Evolutionary conservation across 2,329 filamentous ascomycete genomes (phyloP).

Genomic region (Colletotrichum sp.): DNA sequence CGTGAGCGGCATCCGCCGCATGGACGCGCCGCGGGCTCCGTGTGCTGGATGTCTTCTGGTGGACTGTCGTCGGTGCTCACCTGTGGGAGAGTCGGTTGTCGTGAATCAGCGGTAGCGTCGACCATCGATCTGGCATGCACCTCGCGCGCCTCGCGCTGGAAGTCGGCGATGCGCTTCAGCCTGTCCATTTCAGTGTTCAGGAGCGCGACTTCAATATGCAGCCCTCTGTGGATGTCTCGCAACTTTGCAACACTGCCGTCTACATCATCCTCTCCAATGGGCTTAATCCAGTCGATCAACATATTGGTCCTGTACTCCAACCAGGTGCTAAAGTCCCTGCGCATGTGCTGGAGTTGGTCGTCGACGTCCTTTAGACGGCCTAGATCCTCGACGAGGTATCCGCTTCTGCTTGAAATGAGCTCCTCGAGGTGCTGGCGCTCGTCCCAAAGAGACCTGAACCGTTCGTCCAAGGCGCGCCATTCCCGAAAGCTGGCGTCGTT

Average conservation of each 20-base stretch:
- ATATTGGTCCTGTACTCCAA: neutral
- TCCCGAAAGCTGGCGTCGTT: neutral
- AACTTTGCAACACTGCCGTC: neutral
- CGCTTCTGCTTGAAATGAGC: neutral
- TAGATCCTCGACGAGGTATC: neutral
- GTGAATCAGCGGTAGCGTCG: neutral
- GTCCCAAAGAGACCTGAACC: neutral
- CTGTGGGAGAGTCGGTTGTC: neutral
- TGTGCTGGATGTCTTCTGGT: neutral
- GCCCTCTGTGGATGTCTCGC: neutral
- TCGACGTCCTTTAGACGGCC: neutral
- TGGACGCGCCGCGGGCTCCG: neutral
- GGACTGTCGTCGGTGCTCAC: neutral
- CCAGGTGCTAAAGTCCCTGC: neutral
- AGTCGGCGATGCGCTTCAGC: neutral
- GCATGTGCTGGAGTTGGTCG: neutral
- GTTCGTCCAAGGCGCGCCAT: neutral
- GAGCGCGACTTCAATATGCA: neutral
- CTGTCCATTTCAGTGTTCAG: neutral
- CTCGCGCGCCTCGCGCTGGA: neutral
- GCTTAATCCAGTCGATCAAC: neutral
- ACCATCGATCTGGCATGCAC: neutral
- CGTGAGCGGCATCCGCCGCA: neutral
- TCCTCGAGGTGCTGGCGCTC: neutral
- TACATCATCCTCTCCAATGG: neutral